Evolutionary conservation across 331 rosid genomes (phyloP).

Genomic region (Acacia pycnantha): DNA sequence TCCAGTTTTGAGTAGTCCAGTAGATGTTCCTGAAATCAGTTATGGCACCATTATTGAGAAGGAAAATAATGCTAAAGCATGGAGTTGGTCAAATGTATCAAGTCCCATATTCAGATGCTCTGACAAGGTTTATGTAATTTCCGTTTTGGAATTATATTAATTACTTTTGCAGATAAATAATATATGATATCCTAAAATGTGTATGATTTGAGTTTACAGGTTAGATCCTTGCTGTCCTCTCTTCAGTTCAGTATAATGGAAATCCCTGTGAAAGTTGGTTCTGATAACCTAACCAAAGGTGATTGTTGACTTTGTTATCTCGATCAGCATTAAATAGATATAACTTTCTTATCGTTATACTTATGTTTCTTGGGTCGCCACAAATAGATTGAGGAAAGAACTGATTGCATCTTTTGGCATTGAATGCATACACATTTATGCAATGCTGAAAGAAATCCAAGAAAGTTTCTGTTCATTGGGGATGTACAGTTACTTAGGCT

Average conservation of each 20-base stretch:
- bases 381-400: slow-evolving; percentile 11
- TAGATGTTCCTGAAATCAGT: slow-evolving; percentile 80
- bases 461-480: slow-evolving; percentile 13
- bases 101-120: slow-evolving; percentile 64
- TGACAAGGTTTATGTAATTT: slow-evolving; percentile 59
- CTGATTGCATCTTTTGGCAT: slow-evolving; percentile 6
- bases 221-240: slow-evolving; percentile 64
- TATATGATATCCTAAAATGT: slow-evolving; percentile 26
- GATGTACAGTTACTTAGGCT: slow-evolving; percentile 6
- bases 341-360: slow-evolving; percentile 1
- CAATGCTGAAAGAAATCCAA: neutral
- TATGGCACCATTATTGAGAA: slow-evolving; percentile 62
- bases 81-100: slow-evolving; percentile 78
- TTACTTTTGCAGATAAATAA: slow-evolving; percentile 7
- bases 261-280: slow-evolving; percentile 76
- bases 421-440: neutral
- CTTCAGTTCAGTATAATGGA: slow-evolving; percentile 65
- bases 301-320: slow-evolving; percentile 27
- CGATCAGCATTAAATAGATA: slow-evolving; percentile 19
- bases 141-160: slow-evolving; percentile 15
- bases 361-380: neutral
- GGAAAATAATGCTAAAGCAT: slow-evolving; percentile 43
- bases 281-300: slow-evolving; percentile 71
- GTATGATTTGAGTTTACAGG: slow-evolving; percentile 47
- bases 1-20: slow-evolving; percentile 90